Percentiles rank a stretch among this genome's conserved stretches.
Evolutionary conservation across 2,329 filamentous ascomycete genomes (phyloP).

Genomic region (Trichoderma sp.): DNA sequence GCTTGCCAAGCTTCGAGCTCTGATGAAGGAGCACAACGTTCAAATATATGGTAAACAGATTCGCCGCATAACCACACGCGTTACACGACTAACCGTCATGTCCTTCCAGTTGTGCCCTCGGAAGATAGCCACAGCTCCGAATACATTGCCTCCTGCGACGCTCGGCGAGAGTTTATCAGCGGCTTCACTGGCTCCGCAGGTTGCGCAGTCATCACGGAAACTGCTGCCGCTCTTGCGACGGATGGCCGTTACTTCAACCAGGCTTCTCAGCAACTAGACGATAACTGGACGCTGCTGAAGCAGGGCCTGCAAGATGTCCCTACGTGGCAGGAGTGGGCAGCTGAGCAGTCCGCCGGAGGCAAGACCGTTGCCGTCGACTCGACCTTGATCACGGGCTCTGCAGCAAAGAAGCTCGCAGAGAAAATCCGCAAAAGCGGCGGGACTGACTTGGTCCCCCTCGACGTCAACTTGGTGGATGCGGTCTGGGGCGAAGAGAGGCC

Average conservation of each 20-base stretch:
- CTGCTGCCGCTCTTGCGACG: conserved; percentile 86
- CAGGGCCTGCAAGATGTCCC: conserved; percentile 90
- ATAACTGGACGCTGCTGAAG: conserved; percentile 88
- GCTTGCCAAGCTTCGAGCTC: conserved; percentile 69
- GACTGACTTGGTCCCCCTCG: conserved; percentile 68
- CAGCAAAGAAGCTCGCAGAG: conserved; percentile 68
- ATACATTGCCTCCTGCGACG: conserved; percentile 96
- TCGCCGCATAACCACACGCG: neutral
- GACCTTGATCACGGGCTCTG: conserved; percentile 69
- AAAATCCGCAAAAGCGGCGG: conserved; percentile 86
- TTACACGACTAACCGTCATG: conserved; percentile 19
- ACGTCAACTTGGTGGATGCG: conserved; percentile 81
- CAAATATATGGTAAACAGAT: conserved; percentile 81
- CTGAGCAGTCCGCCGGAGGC: conserved; percentile 78
- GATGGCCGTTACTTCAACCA: conserved; percentile 99
- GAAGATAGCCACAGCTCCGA: conserved; percentile 98
- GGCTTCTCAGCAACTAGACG: conserved; percentile 82
- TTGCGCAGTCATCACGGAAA: conserved; percentile 80
- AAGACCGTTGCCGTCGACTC: conserved; percentile 91
- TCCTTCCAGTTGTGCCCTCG: conserved; percentile 75
- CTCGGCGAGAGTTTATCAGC: conserved; percentile 82
- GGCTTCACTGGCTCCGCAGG: conserved; percentile 95
- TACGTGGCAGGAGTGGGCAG: conserved; percentile 96
- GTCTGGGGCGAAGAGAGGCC: conserved; percentile 82
- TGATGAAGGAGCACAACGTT: conserved; percentile 84